Base-by-base conservation (phyloP, 2,329 filamentous ascomycete genomes). In the Leptographium radiaticola region DNA sequence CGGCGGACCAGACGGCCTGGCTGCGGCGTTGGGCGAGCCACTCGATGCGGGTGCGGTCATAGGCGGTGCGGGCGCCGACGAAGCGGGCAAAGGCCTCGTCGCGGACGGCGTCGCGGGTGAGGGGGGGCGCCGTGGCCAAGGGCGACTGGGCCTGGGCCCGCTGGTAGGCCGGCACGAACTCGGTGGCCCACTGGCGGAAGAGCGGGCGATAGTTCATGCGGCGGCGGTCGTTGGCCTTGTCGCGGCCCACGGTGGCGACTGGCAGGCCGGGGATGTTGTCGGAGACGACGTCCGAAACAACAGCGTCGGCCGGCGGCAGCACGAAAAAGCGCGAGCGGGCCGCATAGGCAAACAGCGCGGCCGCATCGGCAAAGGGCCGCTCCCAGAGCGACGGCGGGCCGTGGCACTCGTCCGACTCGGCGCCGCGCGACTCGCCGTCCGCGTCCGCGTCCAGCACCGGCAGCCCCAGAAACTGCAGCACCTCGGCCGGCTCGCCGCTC, bases 391-490 rank as follows among this genome's bases (percentile, higher is more conserved):
- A 18, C 5, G 30, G 13, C 5, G 6, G 30, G 20, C 45, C 45
- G 31, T 36, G 15, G 31, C 13, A 13, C 3, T 33, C 45, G 45
- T 12, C 42, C 5, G 43, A 13, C 5, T 1, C 43, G 7, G 2
- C 68, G 6, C 2, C 6, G 7, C 7, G 13, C 18, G 38, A 11
- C 20, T 16, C 45, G 6, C 13, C 20, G 2, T 52, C 55, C 0
- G 57, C 58, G 9, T 64, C 60, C 1, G 60, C 55, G n/a, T 3
- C 46, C 16, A 48, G n/a, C 4, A 54, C 5, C 9, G 12, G 69
- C 16, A 91, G 67, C 0, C 80, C 81, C 0, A 89, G 72, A 60
- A 91, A 88, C 0, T 66, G 51, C 15, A 90, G 71, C 0, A 83
- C 73, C 16, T 72, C 62, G 1, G 58, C 58, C 0, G 85, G 80